Percentiles rank a stretch among this genome's conserved stretches.
phyloP scores from a whole-genome alignment of 1,284 basidiomycete species.

The Anthracocystis walkeri region DNA sequence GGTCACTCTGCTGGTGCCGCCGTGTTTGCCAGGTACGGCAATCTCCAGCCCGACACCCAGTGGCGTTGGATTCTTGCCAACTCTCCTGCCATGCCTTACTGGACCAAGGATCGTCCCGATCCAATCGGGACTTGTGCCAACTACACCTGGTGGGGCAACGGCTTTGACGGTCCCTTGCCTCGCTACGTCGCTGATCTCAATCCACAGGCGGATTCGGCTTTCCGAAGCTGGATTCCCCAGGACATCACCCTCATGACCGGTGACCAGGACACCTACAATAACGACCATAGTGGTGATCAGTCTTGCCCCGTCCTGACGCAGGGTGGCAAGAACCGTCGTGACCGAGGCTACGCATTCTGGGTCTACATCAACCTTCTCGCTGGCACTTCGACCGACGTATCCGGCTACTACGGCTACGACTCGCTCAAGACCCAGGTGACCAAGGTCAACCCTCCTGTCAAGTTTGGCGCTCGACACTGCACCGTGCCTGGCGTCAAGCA shows the following conservation, averaged over 20 bases:
- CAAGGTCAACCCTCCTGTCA: slow-evolving; percentile 4
- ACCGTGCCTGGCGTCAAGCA: slow-evolving; percentile 28
- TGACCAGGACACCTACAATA: slow-evolving; percentile 35
- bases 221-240: slow-evolving; percentile 30
- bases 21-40: slow-evolving; percentile 47
- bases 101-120: slow-evolving; percentile 46
- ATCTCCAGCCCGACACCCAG: slow-evolving; percentile 23
- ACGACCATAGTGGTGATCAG: slow-evolving; percentile 38
- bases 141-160: slow-evolving; percentile 48
- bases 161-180: slow-evolving; percentile 20
- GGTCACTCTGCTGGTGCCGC: slow-evolving; percentile 51
- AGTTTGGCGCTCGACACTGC: slow-evolving; percentile 26
- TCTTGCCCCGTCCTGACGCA: slow-evolving; percentile 45
- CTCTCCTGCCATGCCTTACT: slow-evolving; percentile 54
- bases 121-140: slow-evolving; percentile 3
- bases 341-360: slow-evolving; percentile 59
- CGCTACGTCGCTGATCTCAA: slow-evolving; percentile 30
- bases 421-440: slow-evolving; percentile 9
- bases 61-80: slow-evolving; percentile 48
- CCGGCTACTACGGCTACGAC: slow-evolving; percentile 37
- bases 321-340: slow-evolving; percentile 53
- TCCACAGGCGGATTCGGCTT: slow-evolving; percentile 6
- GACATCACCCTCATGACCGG: slow-evolving; percentile 45
- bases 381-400: slow-evolving; percentile 49
- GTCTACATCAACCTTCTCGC: slow-evolving; percentile 57